Percentiles rank a stretch among this genome's conserved stretches.
These are phyloP conservation scores for Lactarius vividus DNA, from an alignment of 768 basidiomycete species.

Conservation along the genomic window DNA sequence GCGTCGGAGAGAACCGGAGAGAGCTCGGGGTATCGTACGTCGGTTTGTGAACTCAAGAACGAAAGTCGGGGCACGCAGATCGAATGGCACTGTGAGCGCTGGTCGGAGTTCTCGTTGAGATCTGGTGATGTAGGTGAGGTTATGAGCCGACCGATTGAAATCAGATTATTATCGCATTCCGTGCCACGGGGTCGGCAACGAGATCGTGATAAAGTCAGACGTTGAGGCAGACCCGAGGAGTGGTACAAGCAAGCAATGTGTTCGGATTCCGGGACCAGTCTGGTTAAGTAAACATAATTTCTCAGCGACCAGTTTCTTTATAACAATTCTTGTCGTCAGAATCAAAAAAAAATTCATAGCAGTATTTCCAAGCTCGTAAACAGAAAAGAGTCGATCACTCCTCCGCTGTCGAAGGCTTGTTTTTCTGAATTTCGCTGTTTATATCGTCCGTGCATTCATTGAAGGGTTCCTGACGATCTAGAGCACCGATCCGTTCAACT, in stretches of 20 bases:
- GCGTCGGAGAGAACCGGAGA: not conserved
- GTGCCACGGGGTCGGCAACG: slow-evolving; percentile 6
- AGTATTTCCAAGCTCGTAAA: slow-evolving; percentile 30
- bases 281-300: not conserved
- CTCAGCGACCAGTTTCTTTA: not conserved
- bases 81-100: not conserved
- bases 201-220: not conserved
- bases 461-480: slow-evolving; percentile 59
- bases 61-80: not conserved
- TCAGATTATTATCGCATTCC: slow-evolving; percentile 13
- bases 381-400: slow-evolving; percentile 2
- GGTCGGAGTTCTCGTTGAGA: slow-evolving; percentile 13
- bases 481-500: slow-evolving; percentile 58
- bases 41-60: not conserved
- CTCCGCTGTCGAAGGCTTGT: slow-evolving; percentile 28
- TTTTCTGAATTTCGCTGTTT: slow-evolving; percentile 58
- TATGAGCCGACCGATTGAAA: slow-evolving; percentile 10
- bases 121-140: not conserved
- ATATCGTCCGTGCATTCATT: slow-evolving; percentile 61
- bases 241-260: slow-evolving; percentile 1
- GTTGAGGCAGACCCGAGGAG: not conserved
- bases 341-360: slow-evolving; percentile 23
- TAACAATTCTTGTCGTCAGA: not conserved
- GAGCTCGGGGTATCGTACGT: not conserved
- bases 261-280: not conserved